Evolutionary conservation across 2,329 filamentous ascomycete species (phyloP).

Genomic region (Trichoderma afroharzianum): DNA sequence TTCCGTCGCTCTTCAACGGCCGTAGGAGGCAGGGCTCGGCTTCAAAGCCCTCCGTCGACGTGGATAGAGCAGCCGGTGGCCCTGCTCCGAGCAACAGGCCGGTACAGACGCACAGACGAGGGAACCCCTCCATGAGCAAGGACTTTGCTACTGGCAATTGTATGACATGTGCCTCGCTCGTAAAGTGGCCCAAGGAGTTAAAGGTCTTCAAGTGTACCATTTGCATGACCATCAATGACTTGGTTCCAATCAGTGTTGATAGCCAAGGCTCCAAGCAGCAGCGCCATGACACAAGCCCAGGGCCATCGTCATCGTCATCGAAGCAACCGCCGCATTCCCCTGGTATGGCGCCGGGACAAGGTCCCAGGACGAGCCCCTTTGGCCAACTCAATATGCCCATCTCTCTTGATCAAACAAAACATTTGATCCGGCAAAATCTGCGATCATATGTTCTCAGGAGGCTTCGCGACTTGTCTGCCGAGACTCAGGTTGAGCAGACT

Average conservation of each 20-base stretch:
- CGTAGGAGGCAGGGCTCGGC: slow-evolving; percentile 50
- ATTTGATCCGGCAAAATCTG: slow-evolving; percentile 33
- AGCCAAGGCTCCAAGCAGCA: slow-evolving; percentile 23
- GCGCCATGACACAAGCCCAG: slow-evolving; percentile 24
- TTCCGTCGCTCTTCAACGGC: slow-evolving; percentile 65
- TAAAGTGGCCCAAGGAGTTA: slow-evolving; percentile 73
- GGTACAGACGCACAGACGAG: slow-evolving; percentile 29
- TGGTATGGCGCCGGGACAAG: slow-evolving; percentile 14
- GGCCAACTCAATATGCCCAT: slow-evolving; percentile 28
- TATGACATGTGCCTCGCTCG: slow-evolving; percentile 79
- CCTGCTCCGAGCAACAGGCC: slow-evolving; percentile 21
- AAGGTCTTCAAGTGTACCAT: slow-evolving; percentile 77
- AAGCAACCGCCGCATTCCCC: neutral
- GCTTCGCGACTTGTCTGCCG: slow-evolving; percentile 18
- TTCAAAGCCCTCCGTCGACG: slow-evolving; percentile 32
- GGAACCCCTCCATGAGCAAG: slow-evolving; percentile 39
- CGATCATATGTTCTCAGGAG: slow-evolving; percentile 30
- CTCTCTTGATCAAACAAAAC: slow-evolving; percentile 34
- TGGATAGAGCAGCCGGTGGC: slow-evolving; percentile 29
- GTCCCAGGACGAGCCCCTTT: slow-evolving; percentile 10
- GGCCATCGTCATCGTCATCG: neutral
- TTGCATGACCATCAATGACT: slow-evolving; percentile 80
- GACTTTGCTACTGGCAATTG: slow-evolving; percentile 70
- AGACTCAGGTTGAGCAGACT: slow-evolving; percentile 17
- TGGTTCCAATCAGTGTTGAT: slow-evolving; percentile 37